Base-by-base conservation (phyloP, 2,329 filamentous ascomycete genomes). In the Pezicula carpinea region DNA sequence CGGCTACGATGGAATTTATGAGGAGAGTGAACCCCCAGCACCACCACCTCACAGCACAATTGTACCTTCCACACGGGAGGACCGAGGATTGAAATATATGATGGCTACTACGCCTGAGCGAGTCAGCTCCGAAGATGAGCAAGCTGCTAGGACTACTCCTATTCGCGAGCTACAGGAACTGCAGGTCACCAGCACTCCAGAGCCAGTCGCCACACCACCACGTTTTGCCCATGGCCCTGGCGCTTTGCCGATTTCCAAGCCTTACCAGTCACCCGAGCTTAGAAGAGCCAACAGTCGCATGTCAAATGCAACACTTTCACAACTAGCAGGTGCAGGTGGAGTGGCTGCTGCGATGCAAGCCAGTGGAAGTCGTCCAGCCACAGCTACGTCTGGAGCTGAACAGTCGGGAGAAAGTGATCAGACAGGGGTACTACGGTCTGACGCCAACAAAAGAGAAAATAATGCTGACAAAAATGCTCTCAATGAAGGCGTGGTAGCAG, bases 221-320 rank as follows among this genome's bases (percentile, higher is more conserved):
- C 82, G 81, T 10, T 92, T 96, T 64, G 78, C 82, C 40, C 89
- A 96, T 65, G 76, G 77, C 32, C 80, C 90, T 11, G 81, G 85
- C 50, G 78, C 85, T 43, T 77, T 80, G 41, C 90, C 90, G 5
- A 72, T 75, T 1, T 82, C 78, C 49, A 80, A 80, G 52, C 87
- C 87, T 0, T 82, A 87, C 56, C 81, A 88, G 48, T 84, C 89
- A 23, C 80, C 86, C 13, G 88, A 93, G 61, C 74, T 92, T 58
- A 84, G 87, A 52, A 83, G 83, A 53, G 89, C 87, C 43, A 93
- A 89, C 57, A 90, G 85, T 56, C 84, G 89, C 18, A 83, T 97
- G 64, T 96, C 93, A 21, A 79, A 76, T 56, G 83, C 82, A 1
- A 97, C 92, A 1, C 73, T 96, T 39, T 77, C 83, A 38, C 89